phyloP scores from a whole-genome alignment of 345 rosid genomes.

The Arabis hirsuta region DNA sequence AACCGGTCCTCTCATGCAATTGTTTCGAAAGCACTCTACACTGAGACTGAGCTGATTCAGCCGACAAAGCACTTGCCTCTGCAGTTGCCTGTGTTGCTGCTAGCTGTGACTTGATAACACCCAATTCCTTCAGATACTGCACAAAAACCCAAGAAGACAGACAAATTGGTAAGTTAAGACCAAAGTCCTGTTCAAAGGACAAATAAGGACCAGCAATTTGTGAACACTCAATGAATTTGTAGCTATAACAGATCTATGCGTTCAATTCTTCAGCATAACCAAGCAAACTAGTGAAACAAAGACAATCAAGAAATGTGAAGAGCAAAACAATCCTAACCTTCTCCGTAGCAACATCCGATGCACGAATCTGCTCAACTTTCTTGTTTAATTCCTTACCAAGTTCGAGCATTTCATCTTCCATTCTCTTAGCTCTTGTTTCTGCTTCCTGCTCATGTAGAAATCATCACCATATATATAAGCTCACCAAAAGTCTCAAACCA shows the following conservation, averaged over 20 bases:
- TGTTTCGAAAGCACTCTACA: constrained; percentile 63
- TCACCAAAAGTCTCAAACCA: constrained; percentile 42
- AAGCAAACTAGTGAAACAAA: neutral
- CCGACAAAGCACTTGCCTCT: constrained; percentile 76
- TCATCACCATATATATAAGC: constrained; percentile 20
- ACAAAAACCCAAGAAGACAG: neutral
- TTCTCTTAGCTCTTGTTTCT: constrained; percentile 65
- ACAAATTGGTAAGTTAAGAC: neutral
- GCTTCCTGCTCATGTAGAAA: constrained; percentile 62
- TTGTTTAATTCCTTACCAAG: constrained; percentile 62
- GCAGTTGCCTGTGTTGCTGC: constrained; percentile 70
- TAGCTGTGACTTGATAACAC: constrained; percentile 68
- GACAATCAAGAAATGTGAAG: constrained; percentile 6
- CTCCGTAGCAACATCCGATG: constrained; percentile 68
- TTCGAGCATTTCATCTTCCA: constrained; percentile 62
- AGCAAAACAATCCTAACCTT: constrained; percentile 52
- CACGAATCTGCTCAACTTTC: constrained; percentile 63
- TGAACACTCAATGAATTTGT: neutral
- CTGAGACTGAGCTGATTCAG: constrained; percentile 77
- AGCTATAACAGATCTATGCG: neutral
- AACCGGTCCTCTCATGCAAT: constrained; percentile 60
- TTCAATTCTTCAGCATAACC: neutral
- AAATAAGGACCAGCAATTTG: neutral
- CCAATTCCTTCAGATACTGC: constrained; percentile 72
- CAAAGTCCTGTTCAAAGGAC: neutral